Base-by-base conservation (phyloP, 2,329 filamentous ascomycete species). In the Colletotrichum noveboracense region DNA sequence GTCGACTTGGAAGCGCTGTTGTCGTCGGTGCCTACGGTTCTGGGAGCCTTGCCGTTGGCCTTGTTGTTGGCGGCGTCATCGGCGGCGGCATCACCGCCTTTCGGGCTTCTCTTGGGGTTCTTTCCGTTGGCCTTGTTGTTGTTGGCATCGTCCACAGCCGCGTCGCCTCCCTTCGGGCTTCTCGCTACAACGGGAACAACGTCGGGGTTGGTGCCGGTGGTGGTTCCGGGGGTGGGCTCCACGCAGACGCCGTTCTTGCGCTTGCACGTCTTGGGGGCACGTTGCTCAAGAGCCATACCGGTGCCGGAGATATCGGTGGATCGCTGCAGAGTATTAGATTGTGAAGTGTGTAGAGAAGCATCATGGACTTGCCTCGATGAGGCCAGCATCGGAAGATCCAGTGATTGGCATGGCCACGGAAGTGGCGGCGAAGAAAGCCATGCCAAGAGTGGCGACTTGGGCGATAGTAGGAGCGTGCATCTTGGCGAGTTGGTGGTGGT, bases 391-490 rank as follows among this genome's bases (percentile, higher is more conserved):
- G 1, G 55, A 30, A 8, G 68, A 69, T 69, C 61, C 72, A n/a
- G 69, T 38, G 5, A 75, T 14, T 55, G 72, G 72, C 1, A 26
- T n/a, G 71, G 72, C 69, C 62, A 58, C 16, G 5, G 69, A 38
- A n/a, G 69, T 62, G 13, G n/a, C 69, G n/a, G 72, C 38, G 62
- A 75, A 67, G 72, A 75, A 75, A 43, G 69, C 72, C 55, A 75
- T 72, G 55, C 72, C 72, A 5, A 72, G 28, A 38, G 72, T 75
- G 69, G 72, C 72, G 66, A 72, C 61, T 26, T 75, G 72, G 38
- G 68, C 72, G 26, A 75, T 62, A 13, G 69, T 75, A 48, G 69
- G 69, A 26, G 66, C 52, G 55, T 72, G 72, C 72, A 75, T 75
- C 21, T 75, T 75, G 69, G 30, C 10, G 12, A 32, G 6, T 28